phyloP scores from a whole-genome alignment of 306 rosid genomes.

The Arachis hypogaea region DNA sequence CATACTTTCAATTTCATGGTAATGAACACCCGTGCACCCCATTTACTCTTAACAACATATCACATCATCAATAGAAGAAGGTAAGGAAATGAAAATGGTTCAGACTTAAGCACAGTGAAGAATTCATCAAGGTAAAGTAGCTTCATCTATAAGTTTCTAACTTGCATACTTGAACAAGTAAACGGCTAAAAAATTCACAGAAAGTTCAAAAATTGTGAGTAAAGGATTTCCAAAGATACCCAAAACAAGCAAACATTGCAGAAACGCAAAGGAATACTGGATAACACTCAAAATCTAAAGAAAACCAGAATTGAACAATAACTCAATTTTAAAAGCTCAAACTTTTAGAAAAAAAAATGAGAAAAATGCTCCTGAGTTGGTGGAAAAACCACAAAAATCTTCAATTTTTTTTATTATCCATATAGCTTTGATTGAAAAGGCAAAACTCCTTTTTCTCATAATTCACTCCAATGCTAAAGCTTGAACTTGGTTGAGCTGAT shows the following conservation, averaged over 20 bases:
- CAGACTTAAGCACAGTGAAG: constrained; percentile 5
- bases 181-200: constrained; percentile 34
- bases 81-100: constrained; percentile 26
- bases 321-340: constrained; percentile 21
- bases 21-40: constrained; percentile 44
- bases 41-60: constrained; percentile 35
- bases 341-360: not conserved
- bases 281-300: constrained; percentile 14
- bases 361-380: constrained; percentile 28
- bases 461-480: constrained; percentile 9
- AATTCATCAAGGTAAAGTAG: constrained; percentile 40
- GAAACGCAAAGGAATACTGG: constrained; percentile 42
- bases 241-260: constrained; percentile 53
- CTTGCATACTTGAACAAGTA: constrained; percentile 36
- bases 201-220: constrained; percentile 46
- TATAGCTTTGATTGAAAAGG: constrained; percentile 2
- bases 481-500: constrained; percentile 25
- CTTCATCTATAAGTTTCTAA: constrained; percentile 39
- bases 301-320: constrained; percentile 4
- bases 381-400: not conserved
- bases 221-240: constrained; percentile 51
- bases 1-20: constrained; percentile 38
- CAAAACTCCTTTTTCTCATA: not conserved
- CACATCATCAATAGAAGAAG: constrained; percentile 27
- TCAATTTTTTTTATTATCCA: not conserved